phyloP scores from a whole-genome alignment of 768 basidiomycete genomes.

The Fomitopsis serialis region DNA sequence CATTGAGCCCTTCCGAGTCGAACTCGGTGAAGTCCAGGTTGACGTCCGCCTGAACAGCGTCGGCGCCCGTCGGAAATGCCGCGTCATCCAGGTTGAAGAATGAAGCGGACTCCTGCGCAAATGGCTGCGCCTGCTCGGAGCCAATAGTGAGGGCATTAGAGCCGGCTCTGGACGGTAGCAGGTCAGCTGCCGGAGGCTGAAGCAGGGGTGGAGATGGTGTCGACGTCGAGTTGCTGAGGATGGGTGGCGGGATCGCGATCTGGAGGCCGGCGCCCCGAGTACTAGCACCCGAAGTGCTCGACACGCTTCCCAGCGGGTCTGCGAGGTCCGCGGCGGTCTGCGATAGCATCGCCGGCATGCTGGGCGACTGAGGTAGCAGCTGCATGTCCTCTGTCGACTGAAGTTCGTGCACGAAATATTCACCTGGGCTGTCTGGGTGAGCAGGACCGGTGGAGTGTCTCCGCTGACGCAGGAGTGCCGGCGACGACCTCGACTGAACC shows the following conservation, averaged over 20 bases:
- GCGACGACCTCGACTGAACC: slow-evolving; percentile 11
- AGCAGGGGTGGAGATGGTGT: slow-evolving; percentile 15
- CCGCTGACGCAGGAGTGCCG: slow-evolving; percentile 7
- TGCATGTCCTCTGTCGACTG: slow-evolving; percentile 1
- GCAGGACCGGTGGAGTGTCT: slow-evolving; percentile 12
- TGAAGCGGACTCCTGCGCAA: not conserved
- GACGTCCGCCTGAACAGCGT: slow-evolving; percentile 5
- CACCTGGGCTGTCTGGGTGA: not conserved
- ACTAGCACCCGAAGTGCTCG: slow-evolving; percentile 7
- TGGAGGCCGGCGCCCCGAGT: slow-evolving; percentile 9
- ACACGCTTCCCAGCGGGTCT: slow-evolving; percentile 7
- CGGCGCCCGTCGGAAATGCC: not conserved
- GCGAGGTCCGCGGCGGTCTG: slow-evolving; percentile 7
- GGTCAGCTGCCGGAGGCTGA: slow-evolving; percentile 5
- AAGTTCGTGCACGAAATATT: not conserved
- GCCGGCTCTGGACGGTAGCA: slow-evolving; percentile 4
- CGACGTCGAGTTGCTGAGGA: slow-evolving; percentile 11
- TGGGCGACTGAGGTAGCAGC: slow-evolving; percentile 2
- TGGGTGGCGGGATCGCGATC: slow-evolving; percentile 17
- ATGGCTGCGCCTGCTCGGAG: not conserved
- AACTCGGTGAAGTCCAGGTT: slow-evolving; percentile 35
- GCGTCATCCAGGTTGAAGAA: slow-evolving; percentile 2
- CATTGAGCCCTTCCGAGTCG: slow-evolving; percentile 78
- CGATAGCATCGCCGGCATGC: slow-evolving; percentile 3
- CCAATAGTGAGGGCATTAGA: not conserved